Conservation (phyloP, 208 protist genomes). For the Crithidia fasciculata region DNA sequence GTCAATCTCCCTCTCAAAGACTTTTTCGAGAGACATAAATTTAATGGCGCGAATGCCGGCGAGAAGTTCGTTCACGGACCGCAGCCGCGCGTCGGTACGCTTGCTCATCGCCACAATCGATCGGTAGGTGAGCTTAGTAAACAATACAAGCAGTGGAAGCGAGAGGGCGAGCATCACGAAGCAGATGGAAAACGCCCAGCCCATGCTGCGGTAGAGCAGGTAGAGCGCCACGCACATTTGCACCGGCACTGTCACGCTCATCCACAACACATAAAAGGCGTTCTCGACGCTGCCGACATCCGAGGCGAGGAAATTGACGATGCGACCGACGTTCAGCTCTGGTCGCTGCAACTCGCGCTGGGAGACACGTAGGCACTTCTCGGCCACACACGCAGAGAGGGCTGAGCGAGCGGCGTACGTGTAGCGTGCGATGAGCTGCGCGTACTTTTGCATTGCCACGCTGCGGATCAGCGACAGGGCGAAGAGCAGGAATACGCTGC, state of each 20-base stretch:
- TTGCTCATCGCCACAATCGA: conserved; percentile 24
- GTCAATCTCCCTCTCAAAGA: conserved; percentile 53
- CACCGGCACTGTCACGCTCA: conserved; percentile 43
- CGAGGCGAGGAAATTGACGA: conserved; percentile 66
- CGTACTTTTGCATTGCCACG: background rate
- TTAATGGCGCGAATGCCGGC: conserved; percentile 93
- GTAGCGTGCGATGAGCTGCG: conserved; percentile 1
- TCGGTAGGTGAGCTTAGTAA: conserved; percentile 49
- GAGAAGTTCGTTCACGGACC: conserved; percentile 92
- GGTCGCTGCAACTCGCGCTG: conserved; percentile 48
- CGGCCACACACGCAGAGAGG: conserved; percentile 45
- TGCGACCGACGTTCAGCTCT: conserved; percentile 77
- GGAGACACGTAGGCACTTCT: conserved; percentile 73
- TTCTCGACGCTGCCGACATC: conserved; percentile 12
- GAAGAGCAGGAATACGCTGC: background rate
- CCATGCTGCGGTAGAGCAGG: conserved; percentile 60
- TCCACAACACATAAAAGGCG: conserved; percentile 14
- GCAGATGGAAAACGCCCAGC: conserved; percentile 64
- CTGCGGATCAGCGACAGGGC: background rate
- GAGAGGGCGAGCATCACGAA: conserved; percentile 68
- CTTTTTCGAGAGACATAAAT: conserved; percentile 91
- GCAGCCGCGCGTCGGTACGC: conserved; percentile 86
- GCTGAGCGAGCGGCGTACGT: conserved; percentile 5
- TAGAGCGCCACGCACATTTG: conserved; percentile 64
- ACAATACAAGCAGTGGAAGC: conserved; percentile 68